Evolutionary conservation across 2,329 filamentous ascomycete genomes (phyloP), one percentile per base, ranked within the genome.

Genomic region (Didymella exigua): DNA sequence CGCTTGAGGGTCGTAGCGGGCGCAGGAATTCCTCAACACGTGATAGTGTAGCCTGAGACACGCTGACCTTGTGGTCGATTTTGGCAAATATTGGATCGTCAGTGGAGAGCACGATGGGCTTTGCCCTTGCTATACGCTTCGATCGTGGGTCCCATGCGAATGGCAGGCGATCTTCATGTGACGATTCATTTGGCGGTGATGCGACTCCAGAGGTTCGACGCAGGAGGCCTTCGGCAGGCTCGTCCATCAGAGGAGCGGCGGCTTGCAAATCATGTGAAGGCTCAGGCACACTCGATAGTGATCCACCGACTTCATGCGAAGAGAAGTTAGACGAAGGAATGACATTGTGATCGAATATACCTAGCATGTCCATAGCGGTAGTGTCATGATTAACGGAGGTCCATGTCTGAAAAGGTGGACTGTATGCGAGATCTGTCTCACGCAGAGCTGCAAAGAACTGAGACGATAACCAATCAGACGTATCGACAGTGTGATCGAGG

Each of bases 111-210:
- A 55, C 19, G 18, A 49, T 50, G 14, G 52, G 52, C 18, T 48
- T 55, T 6, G 52, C 52, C 29, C 27, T 55, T 10, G 26, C 41
- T 11, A 55, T 41, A 16, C 46, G 46, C 13, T 31, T 45, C 7
- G 52, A 55, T 23, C 38, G 18, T 13, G 52, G 52, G 40, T 55
- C 16, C 52, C 52, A 55, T 14, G 52, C 52, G 11, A 55, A 55
- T 2, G 52, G 46, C 4, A 50, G 18, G 2, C 46, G 33, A 41
- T 55, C 52, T 41, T 55, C 52, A 13, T 37, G 46, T 29, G 52
- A 55, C 10, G 34, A 36, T 14, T 55, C 52, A 18, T 55, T 55
- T 21, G 52, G 52, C 2, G 52, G 52, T n/a, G 52, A 55, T 10
- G 33, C 36, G 1, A 33, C 27, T n/a, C 41, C 40, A 16, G 52